Evolutionary conservation across 225 moss, liverwort and hornwort genomes (phyloP).

Genomic region (Marchantia polymorpha): DNA sequence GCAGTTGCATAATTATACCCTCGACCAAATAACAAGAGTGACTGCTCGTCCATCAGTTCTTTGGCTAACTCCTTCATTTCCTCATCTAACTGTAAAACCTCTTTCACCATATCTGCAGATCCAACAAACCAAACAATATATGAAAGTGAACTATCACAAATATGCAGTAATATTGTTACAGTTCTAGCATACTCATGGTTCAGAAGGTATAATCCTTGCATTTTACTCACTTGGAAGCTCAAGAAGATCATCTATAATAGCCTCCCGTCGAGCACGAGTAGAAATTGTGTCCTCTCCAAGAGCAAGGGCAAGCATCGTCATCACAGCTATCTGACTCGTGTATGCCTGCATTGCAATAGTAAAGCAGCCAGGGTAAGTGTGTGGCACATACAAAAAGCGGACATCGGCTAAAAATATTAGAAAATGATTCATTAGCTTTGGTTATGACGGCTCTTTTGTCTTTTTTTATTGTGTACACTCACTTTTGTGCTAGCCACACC

Average conservation of each 20-base stretch:
- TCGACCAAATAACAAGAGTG: slow-evolving; percentile 87
- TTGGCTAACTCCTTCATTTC: slow-evolving; percentile 81
- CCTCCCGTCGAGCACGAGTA: slow-evolving; percentile 80
- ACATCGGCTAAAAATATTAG: not conserved
- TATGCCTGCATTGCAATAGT: slow-evolving; percentile 64
- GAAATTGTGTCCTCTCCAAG: slow-evolving; percentile 92
- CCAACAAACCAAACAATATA: not conserved
- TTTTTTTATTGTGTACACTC: not conserved
- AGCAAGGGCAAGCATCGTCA: slow-evolving; percentile 98
- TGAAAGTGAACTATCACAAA: too few species aligned
- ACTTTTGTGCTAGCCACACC: slow-evolving; percentile 99
- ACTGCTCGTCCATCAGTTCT: slow-evolving; percentile 91
- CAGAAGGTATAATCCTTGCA: not conserved
- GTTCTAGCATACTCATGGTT: too few species aligned
- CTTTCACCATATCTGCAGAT: slow-evolving; percentile 69
- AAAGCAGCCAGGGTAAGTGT: not conserved
- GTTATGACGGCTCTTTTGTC: not conserved
- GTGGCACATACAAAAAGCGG: not conserved
- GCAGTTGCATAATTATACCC: slow-evolving; percentile 99
- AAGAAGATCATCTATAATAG: slow-evolving; percentile 86
- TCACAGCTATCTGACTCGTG: slow-evolving; percentile 98
- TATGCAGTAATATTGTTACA: too few species aligned
- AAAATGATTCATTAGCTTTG: not conserved
- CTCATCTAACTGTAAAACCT: slow-evolving; percentile 72
- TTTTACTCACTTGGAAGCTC: slow-evolving; percentile 65